Percentiles rank a stretch among this genome's conserved stretches.
Conservation (phyloP, 345 rosid genomes). For the Raphanus sativus region DNA sequence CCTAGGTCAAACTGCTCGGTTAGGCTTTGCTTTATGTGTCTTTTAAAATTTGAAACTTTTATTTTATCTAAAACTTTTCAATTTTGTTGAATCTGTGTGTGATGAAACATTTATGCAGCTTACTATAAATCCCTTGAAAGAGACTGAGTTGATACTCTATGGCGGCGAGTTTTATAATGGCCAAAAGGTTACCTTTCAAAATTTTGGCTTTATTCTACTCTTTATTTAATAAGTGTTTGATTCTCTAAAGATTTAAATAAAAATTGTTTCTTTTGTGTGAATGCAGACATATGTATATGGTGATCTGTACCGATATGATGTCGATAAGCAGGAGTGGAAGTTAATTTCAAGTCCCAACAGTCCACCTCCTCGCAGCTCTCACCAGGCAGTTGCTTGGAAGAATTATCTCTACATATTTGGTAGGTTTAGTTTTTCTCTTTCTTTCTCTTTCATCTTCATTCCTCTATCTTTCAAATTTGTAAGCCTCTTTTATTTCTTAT, state of each 20-base stretch:
- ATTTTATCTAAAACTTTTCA: not conserved
- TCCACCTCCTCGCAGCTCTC: slow-evolving; percentile 98
- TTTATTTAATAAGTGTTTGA: not conserved
- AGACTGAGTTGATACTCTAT: slow-evolving; percentile 78
- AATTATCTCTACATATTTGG: slow-evolving; percentile 91
- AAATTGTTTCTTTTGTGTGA: slow-evolving; percentile 18
- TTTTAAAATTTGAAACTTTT: not conserved
- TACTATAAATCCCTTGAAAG: slow-evolving; percentile 76
- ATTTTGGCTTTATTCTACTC: not conserved
- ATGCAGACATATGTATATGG: slow-evolving; percentile 88
- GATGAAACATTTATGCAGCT: slow-evolving; percentile 46
- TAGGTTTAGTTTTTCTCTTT: slow-evolving; percentile 31
- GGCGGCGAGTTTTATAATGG: slow-evolving; percentile 97
- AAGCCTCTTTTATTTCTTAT: not conserved
- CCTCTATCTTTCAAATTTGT: not conserved
- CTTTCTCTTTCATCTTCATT: not conserved
- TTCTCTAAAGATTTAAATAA: not conserved
- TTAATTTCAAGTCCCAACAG: slow-evolving; percentile 86
- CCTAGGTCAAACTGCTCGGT: slow-evolving; percentile 91
- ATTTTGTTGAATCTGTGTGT: not conserved
- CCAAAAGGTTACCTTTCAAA: slow-evolving; percentile 58
- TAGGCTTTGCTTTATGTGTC: slow-evolving; percentile 22
- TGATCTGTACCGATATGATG: slow-evolving; percentile 80
- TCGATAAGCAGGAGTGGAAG: slow-evolving; percentile 93
- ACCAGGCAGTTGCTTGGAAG: slow-evolving; percentile 97